Percentiles rank a stretch among this genome's conserved stretches.
phyloP scores from a whole-genome alignment of 768 basidiomycete genomes.

The Phaeotremella skinneri region DNA sequence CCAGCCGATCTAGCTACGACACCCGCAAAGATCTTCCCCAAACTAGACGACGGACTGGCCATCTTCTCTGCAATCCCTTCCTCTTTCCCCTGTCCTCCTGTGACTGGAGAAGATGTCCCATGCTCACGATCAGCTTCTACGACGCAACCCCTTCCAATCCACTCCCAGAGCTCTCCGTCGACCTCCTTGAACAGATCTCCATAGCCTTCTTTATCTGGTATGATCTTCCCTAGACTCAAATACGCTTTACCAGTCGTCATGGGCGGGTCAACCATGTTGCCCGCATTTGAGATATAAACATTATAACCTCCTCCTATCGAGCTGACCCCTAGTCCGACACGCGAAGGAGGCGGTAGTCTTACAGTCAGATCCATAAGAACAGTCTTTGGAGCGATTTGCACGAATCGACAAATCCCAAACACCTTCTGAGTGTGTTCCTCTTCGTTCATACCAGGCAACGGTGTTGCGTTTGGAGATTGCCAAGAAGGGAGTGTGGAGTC shows the following conservation, averaged over 20 bases:
- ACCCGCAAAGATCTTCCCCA: slow-evolving; percentile 47
- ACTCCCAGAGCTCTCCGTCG: slow-evolving; percentile 48
- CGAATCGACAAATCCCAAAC: slow-evolving; percentile 49
- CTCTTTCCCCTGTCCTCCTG: slow-evolving; percentile 1
- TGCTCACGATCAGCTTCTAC: slow-evolving; percentile 30
- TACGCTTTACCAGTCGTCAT: slow-evolving; percentile 38
- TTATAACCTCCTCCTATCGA: slow-evolving; percentile 26
- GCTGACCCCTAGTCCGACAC: slow-evolving; percentile 24
- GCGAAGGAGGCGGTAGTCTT: slow-evolving; percentile 41
- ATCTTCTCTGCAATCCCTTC: slow-evolving; percentile 1
- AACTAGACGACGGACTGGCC: slow-evolving; percentile 4
- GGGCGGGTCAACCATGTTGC: slow-evolving; percentile 48
- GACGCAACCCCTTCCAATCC: slow-evolving; percentile 49
- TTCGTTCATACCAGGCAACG: slow-evolving; percentile 37
- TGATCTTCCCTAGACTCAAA: slow-evolving; percentile 31
- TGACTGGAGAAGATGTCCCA: not conserved
- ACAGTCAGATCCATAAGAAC: slow-evolving; percentile 50
- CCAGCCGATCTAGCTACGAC: slow-evolving; percentile 50
- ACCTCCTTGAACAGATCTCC: slow-evolving; percentile 49
- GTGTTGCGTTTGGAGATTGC: not conserved
- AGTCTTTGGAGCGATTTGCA: slow-evolving; percentile 46
- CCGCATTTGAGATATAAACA: slow-evolving; percentile 47
- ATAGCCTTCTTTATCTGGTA: slow-evolving; percentile 47
- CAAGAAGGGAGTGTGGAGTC: not conserved
- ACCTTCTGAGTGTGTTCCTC: slow-evolving; percentile 49